These are phyloP conservation scores for Oryza nivara DNA, from an alignment of 176 grass and related monocot genomes.

Conservation along the genomic window DNA sequence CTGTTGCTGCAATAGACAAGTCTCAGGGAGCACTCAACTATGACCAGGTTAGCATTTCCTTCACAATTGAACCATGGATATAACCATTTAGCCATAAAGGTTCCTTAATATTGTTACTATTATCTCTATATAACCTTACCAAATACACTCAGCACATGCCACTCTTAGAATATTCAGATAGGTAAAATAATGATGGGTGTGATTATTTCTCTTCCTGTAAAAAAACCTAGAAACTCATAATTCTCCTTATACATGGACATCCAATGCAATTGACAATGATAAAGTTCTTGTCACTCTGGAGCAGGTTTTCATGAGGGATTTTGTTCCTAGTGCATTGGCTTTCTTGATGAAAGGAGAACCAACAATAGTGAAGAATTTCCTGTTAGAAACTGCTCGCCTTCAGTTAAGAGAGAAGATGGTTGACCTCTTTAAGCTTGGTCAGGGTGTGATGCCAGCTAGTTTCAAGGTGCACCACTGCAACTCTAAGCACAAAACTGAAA, in stretches of 20 bases:
- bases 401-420: conserved; percentile 80
- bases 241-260: conserved; percentile 34
- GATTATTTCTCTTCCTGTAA: conserved; percentile 25
- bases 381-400: conserved; percentile 76
- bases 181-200: conserved; percentile 26
- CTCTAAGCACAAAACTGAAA: conserved; percentile 50
- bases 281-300: conserved; percentile 7
- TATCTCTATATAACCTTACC: conserved; percentile 20
- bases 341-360: conserved; percentile 78
- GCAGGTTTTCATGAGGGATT: conserved; percentile 97
- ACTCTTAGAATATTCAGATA: conserved; percentile 22
- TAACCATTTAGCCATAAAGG: conserved; percentile 1
- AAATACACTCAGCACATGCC: conserved; percentile 4
- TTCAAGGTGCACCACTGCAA: conserved; percentile 74
- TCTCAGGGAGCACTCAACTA: conserved; percentile 83
- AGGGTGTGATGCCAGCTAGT: conserved; percentile 90
- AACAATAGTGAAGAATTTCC: conserved; percentile 83
- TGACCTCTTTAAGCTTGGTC: conserved; percentile 76
- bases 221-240: background rate
- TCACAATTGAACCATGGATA: conserved; percentile 15
- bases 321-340: conserved; percentile 81
- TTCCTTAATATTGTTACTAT: background rate
- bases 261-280: conserved; percentile 16
- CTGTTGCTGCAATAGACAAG: conserved; percentile 82
- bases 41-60: conserved; percentile 72